Percentiles rank a stretch among this genome's conserved stretches.
These are phyloP conservation scores for Alternaria viburni DNA, from an alignment of 2,329 filamentous ascomycete genomes.

Conservation along the genomic window DNA sequence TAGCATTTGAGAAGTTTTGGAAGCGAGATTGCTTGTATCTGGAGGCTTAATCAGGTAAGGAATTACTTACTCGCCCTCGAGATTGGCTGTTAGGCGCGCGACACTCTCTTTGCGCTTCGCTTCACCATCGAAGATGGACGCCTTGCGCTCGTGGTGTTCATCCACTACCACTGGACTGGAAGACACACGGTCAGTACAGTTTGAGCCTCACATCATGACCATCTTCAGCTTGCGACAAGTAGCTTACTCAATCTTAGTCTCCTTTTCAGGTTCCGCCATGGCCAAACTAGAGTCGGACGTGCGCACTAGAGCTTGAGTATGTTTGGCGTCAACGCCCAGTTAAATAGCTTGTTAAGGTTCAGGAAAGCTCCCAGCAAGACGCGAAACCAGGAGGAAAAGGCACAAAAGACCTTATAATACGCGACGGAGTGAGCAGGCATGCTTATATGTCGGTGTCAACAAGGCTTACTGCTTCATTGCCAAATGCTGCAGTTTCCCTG, in stretches of 20 bases:
- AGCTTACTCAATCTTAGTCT: conserved; percentile 26
- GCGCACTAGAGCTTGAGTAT: neutral
- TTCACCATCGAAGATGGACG: conserved; percentile 31
- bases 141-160: conserved; percentile 25
- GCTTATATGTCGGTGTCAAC: neutral
- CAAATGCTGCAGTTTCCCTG: neutral
- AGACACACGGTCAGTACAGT: conserved; percentile 4
- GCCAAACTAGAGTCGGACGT: neutral
- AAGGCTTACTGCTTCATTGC: neutral
- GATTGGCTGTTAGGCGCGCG: conserved; percentile 34
- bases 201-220: no score
- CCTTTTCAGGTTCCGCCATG: conserved; percentile 23
- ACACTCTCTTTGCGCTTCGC: conserved; percentile 33
- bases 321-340: neutral
- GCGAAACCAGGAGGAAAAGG: neutral
- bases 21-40: neutral
- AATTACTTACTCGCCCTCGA: conserved; percentile 42
- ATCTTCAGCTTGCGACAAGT: neutral
- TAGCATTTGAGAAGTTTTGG: neutral
- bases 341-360: neutral
- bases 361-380: neutral
- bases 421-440: neutral
- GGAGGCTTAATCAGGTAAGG: neutral
- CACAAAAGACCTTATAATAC: neutral
- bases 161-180: conserved; percentile 20